Evolutionary conservation across 345 rosid genomes (phyloP).

Genomic region (Balakata baccata): DNA sequence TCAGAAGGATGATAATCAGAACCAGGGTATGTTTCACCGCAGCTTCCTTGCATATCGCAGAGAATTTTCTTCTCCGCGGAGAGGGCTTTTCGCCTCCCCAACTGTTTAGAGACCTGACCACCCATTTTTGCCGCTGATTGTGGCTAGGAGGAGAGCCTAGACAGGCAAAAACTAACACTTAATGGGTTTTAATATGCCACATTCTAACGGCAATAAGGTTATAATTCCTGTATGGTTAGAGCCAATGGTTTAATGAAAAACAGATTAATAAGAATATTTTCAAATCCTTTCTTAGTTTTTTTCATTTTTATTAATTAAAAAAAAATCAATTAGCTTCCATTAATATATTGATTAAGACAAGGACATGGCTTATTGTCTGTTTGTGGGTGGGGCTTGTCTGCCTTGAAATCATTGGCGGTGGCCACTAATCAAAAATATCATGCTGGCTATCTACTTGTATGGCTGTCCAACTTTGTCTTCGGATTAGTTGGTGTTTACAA

Average conservation of each 20-base stretch:
- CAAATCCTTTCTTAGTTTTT: neutral
- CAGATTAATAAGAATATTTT: neutral
- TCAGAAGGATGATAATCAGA: slow-evolving; percentile 56
- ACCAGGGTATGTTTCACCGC: slow-evolving; percentile 62
- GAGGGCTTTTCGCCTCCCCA: slow-evolving; percentile 47
- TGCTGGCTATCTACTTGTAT: slow-evolving; percentile 27
- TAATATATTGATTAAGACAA: neutral
- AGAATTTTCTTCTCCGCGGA: slow-evolving; percentile 52
- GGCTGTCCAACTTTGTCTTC: slow-evolving; percentile 15
- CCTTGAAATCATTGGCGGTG: slow-evolving; percentile 29
- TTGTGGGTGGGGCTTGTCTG: neutral
- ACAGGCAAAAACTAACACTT: neutral
- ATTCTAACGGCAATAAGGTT: slow-evolving; percentile 14
- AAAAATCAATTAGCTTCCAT: too few relatives aligned
- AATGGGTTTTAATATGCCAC: slow-evolving; percentile 11
- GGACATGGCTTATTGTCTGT: slow-evolving; percentile 6
- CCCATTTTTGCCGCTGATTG: slow-evolving; percentile 49
- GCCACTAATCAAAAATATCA: neutral
- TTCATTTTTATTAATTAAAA: too few relatives aligned
- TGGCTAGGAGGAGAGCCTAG: neutral
- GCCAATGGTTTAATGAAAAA: too few relatives aligned
- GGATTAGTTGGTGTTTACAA: slow-evolving; percentile 4
- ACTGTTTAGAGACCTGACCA: slow-evolving; percentile 55
- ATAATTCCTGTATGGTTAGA: neutral
- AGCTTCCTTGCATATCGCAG: slow-evolving; percentile 37